Percentiles rank a stretch among this genome's conserved stretches.
Conservation (phyloP, 1,284 basidiomycete genomes). For the Trichosporon sp. region DNA sequence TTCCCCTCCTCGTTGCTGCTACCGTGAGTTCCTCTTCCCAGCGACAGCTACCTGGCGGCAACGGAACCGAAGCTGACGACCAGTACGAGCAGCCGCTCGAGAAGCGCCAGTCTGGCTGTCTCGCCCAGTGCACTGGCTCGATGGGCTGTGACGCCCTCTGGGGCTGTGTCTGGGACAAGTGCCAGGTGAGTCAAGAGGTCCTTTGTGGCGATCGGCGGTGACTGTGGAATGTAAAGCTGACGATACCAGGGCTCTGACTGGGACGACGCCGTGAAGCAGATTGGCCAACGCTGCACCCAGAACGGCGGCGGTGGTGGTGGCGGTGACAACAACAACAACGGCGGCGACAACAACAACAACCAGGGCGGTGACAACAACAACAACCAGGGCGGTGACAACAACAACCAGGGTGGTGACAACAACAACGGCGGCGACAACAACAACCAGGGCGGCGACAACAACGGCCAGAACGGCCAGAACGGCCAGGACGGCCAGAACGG, state of each 20-base stretch:
- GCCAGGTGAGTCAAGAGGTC: slow-evolving; percentile 27
- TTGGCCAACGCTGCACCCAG: slow-evolving; percentile 13
- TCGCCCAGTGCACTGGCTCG: slow-evolving; percentile 2
- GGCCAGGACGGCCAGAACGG: slow-evolving; percentile 11
- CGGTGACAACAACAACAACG: no score
- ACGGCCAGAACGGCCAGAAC: not conserved
- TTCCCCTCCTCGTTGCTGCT: slow-evolving; percentile 22
- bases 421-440: slow-evolving; percentile 5
- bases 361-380: not conserved
- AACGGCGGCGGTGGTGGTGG: not conserved
- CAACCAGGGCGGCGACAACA: slow-evolving; percentile 1
- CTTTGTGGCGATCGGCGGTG: not conserved
- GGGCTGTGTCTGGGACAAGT: slow-evolving; percentile 30
- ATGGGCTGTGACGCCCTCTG: slow-evolving; percentile 24
- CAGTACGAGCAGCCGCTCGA: slow-evolving; percentile 7
- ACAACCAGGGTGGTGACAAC: no score
- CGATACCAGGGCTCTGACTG: slow-evolving; percentile 23
- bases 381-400: not conserved
- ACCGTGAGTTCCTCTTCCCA: slow-evolving; percentile 13
- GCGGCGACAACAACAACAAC: no score
- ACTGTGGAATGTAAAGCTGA: not conserved
- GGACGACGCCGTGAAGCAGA: slow-evolving; percentile 18
- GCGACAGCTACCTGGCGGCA: no score
- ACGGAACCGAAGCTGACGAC: not conserved
- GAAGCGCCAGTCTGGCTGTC: slow-evolving; percentile 24